phyloP scores from a whole-genome alignment of 805 yeast species.

The Soucietia sequanensis region DNA sequence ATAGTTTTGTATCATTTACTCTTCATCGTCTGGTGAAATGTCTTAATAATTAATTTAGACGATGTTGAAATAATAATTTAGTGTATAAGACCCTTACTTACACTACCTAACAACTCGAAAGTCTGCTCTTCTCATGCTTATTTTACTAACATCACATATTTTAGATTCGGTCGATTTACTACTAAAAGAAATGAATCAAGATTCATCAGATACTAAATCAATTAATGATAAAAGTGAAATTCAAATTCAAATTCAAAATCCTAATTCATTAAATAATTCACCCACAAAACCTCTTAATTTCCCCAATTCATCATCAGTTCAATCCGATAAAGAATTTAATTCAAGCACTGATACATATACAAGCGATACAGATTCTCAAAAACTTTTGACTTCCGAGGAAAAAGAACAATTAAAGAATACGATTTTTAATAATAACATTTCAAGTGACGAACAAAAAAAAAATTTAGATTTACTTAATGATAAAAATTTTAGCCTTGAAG shows the following conservation, averaged over 20 bases:
- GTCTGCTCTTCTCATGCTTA: not conserved
- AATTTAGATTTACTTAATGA: conserved; percentile 4
- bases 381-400: not conserved
- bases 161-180: conserved; percentile 29
- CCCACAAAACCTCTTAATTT: conserved; percentile 36
- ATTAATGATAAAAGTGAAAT: not conserved
- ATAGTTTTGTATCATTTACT: no score
- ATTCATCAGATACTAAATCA: conserved; percentile 5
- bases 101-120: no score
- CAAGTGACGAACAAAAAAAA: no score
- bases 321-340: conserved; percentile 25
- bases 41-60: not conserved
- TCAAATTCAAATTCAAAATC: no score
- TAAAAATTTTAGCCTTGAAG: conserved; percentile 20
- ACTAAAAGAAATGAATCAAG: conserved; percentile 24
- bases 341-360: conserved; percentile 44
- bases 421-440: not conserved
- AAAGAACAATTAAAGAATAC: conserved; percentile 1
- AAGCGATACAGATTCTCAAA: conserved; percentile 24
- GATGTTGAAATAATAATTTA: no score
- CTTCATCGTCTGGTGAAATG: not conserved
- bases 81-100: no score
- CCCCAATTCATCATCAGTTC: conserved; percentile 12
- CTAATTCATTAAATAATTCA: conserved; percentile 17
- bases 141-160: conserved; percentile 15